These are phyloP conservation scores for Hygrocybe coccinea DNA, from an alignment of 768 basidiomycete genomes.

Conservation along the genomic window DNA sequence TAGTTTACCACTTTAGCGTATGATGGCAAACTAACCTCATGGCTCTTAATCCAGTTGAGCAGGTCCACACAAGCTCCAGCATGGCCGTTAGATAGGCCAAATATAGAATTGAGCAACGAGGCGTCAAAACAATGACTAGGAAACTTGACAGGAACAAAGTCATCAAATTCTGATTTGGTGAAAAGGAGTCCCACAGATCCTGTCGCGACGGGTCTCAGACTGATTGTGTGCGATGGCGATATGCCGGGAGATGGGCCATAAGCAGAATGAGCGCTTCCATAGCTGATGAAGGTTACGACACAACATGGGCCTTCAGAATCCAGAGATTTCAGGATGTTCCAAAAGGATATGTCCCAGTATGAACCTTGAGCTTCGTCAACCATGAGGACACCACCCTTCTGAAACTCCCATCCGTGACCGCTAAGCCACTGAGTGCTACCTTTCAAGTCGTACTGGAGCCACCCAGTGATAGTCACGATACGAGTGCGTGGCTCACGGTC, in stretches of 20 bases:
- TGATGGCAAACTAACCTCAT: too few relatives aligned
- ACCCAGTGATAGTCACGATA: background rate
- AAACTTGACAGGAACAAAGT: background rate
- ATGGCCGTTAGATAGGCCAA: background rate
- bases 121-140: background rate
- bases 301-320: too few relatives aligned
- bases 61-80: background rate
- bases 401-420: background rate
- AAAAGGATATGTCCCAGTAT: background rate
- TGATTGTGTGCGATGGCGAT: too few relatives aligned
- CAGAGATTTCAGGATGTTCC: background rate
- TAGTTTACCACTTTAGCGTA: too few relatives aligned
- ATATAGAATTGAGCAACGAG: background rate
- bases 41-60: too few relatives aligned
- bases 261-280: too few relatives aligned
- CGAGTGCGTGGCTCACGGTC: background rate
- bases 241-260: too few relatives aligned
- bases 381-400: background rate
- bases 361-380: background rate
- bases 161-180: too few relatives aligned
- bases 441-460: too few relatives aligned
- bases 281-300: too few relatives aligned
- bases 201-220: too few relatives aligned
- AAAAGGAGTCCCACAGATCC: too few relatives aligned
- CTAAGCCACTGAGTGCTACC: background rate